phyloP scores from a whole-genome alignment of 2,329 filamentous ascomycete species.

The Ceratocystis variospora region DNA sequence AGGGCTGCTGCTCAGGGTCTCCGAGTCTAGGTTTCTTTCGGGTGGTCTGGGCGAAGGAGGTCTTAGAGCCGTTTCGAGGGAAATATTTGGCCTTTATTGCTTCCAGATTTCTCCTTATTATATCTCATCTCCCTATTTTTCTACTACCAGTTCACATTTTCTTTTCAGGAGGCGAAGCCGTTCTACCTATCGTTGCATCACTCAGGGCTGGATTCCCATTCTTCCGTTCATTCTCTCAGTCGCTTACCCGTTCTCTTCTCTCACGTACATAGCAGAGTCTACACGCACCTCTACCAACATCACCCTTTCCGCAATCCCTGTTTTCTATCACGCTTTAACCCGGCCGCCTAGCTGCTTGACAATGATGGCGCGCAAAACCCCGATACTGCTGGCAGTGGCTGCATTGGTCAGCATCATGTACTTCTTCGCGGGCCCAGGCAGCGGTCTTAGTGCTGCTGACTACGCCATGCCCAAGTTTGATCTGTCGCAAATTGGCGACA shows the following conservation, averaged over 20 bases:
- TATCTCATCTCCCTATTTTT: neutral
- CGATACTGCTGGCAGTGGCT: constrained; percentile 41
- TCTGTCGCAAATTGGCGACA: constrained; percentile 32
- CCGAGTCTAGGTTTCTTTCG: neutral
- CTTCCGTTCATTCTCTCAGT: neutral
- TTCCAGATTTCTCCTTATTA: neutral
- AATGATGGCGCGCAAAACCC: constrained; percentile 39
- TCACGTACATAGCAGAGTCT: neutral
- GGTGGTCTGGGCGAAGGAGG: neutral
- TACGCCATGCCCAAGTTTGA: constrained; percentile 25
- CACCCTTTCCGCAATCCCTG: neutral
- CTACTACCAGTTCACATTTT: neutral
- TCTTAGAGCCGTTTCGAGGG: neutral
- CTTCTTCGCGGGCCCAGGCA: constrained; percentile 37
- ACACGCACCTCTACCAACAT: neutral
- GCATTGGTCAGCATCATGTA: constrained; percentile 46
- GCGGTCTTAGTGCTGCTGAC: constrained; percentile 15
- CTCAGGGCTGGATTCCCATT: constrained; percentile 7
- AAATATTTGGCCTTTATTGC: constrained; percentile 6
- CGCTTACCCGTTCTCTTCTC: neutral
- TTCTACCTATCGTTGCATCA: neutral
- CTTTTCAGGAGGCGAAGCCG: neutral
- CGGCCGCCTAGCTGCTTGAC: neutral
- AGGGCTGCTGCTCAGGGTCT: neutral
- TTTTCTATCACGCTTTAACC: neutral